These are phyloP conservation scores for Syzygium malaccense DNA, from an alignment of 441 rosid genomes.

Conservation along the genomic window DNA sequence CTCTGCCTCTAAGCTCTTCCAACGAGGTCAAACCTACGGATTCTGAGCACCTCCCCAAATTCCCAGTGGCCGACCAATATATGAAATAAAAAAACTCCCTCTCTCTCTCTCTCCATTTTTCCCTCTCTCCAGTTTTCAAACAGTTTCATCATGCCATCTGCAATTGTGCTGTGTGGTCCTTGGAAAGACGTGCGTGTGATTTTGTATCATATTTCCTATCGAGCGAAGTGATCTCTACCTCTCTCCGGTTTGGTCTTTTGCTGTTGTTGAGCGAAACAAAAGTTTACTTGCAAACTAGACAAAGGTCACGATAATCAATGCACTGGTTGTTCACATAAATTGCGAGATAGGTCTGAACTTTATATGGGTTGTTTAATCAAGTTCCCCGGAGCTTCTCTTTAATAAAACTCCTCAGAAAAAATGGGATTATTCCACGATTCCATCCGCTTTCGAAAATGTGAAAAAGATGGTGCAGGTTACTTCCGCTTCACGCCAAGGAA, in stretches of 20 bases:
- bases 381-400: not conserved
- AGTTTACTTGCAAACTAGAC: not conserved
- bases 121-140: not conserved
- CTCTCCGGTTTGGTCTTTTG: not conserved
- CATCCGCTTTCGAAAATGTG: not conserved
- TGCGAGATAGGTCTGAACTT: not conserved
- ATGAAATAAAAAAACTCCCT: constrained; percentile 17
- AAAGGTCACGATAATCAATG: not conserved
- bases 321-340: not conserved
- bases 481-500: not conserved
- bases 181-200: not conserved
- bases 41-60: not conserved
- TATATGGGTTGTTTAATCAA: not conserved
- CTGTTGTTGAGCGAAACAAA: not conserved
- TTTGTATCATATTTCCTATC: not conserved
- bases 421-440: not conserved
- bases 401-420: not conserved
- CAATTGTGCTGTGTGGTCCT: not conserved
- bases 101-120: constrained; percentile 26
- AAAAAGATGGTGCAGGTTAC: not conserved
- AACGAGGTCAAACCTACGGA: constrained; percentile 31
- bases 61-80: constrained; percentile 44
- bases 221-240: not conserved
- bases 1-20: constrained; percentile 8
- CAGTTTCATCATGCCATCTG: not conserved